phyloP scores from a whole-genome alignment of 208 protist genomes.

The Acanthamoeba royreba region DNA sequence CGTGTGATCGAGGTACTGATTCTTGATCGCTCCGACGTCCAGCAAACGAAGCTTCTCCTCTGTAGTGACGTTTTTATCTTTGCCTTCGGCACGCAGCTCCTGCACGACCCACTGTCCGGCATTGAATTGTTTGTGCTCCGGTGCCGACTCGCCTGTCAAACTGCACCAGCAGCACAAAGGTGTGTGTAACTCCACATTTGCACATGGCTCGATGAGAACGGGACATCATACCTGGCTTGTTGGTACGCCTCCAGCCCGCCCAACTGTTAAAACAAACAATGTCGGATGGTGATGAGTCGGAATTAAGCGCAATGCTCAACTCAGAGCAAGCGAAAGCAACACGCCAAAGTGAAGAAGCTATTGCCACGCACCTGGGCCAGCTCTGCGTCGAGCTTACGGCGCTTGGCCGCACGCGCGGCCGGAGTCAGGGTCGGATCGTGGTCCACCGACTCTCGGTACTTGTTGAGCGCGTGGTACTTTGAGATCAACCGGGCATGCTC shows the following conservation, averaged over 20 bases:
- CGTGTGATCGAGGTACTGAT: constrained; percentile 16
- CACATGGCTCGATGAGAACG: not conserved
- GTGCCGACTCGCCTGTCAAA: not conserved
- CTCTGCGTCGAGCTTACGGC: not conserved
- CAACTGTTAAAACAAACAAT: not conserved
- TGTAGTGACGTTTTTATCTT: not conserved
- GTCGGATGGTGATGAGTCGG: not conserved
- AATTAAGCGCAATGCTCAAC: no score
- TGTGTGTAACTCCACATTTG: not conserved
- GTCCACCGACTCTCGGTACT: constrained; percentile 6
- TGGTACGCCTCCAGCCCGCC: constrained; percentile 1
- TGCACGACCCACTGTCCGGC: not conserved
- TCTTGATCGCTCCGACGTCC: constrained; percentile 54
- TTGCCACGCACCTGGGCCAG: not conserved
- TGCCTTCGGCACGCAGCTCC: not conserved
- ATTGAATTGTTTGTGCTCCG: constrained; percentile 35
- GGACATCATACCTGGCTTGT: not conserved
- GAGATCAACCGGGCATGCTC: constrained; percentile 11
- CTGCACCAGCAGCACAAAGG: not conserved
- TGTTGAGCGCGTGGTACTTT: constrained; percentile 21
- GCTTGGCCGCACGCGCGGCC: not conserved
- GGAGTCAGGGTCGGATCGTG: constrained; percentile 7
- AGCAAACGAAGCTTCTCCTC: constrained; percentile 6
- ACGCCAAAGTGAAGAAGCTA: no score
- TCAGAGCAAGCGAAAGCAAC: no score